These are phyloP conservation scores for Fusarium nematophilum DNA, from an alignment of 2,329 filamentous ascomycete species.

Conservation along the genomic window DNA sequence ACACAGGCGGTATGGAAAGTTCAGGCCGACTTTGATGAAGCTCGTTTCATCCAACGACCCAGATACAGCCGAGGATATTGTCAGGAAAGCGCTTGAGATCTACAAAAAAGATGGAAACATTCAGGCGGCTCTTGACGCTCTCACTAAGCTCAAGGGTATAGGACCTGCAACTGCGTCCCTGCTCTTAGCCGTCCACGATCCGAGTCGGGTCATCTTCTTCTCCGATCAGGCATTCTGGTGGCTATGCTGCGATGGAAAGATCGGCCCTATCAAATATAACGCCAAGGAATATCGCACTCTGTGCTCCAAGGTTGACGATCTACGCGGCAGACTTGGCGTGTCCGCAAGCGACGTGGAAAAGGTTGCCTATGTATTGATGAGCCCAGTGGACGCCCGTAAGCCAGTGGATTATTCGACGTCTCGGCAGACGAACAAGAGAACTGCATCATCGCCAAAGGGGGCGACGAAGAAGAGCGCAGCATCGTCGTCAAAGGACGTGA, in stretches of 20 bases:
- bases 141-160: conserved; percentile 76
- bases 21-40: conserved; percentile 70
- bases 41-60: conserved; percentile 71
- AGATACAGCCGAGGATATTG: conserved; percentile 57
- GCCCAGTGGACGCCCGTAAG: conserved; percentile 40
- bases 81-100: conserved; percentile 61
- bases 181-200: conserved; percentile 73
- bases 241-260: conserved; percentile 67
- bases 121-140: conserved; percentile 60
- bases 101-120: conserved; percentile 57
- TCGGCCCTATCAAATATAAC: conserved; percentile 73
- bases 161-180: conserved; percentile 84
- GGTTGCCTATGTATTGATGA: conserved; percentile 77
- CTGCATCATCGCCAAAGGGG: conserved; percentile 6
- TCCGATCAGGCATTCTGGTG: conserved; percentile 83
- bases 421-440: not conserved
- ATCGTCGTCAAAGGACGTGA: too few relatives aligned
- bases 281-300: conserved; percentile 74
- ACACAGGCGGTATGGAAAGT: conserved; percentile 69
- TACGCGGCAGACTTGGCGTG: conserved; percentile 63
- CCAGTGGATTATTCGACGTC: conserved; percentile 9
- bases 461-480: conserved; percentile 16
- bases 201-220: conserved; percentile 75
- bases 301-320: conserved; percentile 52
- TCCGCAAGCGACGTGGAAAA: conserved; percentile 74